Evolutionary conservation across 805 yeast genomes (phyloP), one percentile per base, ranked within the genome.

Genomic region (Clavispora asparagi): DNA sequence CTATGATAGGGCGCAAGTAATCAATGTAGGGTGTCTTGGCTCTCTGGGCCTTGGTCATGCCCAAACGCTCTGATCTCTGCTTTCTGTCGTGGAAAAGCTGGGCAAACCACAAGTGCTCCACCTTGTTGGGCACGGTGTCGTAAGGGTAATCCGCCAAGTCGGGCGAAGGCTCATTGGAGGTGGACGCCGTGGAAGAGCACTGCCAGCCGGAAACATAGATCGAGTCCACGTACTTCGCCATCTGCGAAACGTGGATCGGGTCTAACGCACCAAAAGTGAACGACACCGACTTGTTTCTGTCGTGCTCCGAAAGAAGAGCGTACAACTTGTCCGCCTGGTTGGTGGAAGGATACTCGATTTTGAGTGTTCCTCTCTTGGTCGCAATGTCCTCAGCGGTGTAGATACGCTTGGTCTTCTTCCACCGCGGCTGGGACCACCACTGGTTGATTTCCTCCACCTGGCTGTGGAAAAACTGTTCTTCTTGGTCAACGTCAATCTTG

Each of bases 41-140:
- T 57, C 96, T 80, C 70, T 87, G 81, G 44, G 71, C 79, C 50
- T 73, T 72, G 25, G 94, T 66, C 49, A 81, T 53, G 38, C 77
- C 70, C 55, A 83, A 75, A 60, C 96, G 81, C 55, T 81, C 94
- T 63, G 89, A 92, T 60, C 88, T 81, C 77, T 92, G 99, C 70
- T 90, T 92, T 71, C 97, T 81, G 78, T 92, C 97, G 67, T 92
- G 99, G 82, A 92, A 92, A 52, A 87, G 76, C 74, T 92, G 98
- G 40, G 97, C 98, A 64, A 88, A 90, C 81, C 92, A 92, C 64
- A 92, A 77, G 67, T 92, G 98, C 70, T 92, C 95, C 57, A 90
- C 97, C 78, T 92, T 92, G 78, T 91, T 91, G 63, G 99, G 99
- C 52, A 92, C 99, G 28, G 99, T 92, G 70, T 92, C 97, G 87